A percentile compares a stretch with the other conserved stretches of the same genome.
These are phyloP conservation scores for Leucosporidium creatinivorum DNA, from an alignment of 768 basidiomycete species.

Conservation along the genomic window DNA sequence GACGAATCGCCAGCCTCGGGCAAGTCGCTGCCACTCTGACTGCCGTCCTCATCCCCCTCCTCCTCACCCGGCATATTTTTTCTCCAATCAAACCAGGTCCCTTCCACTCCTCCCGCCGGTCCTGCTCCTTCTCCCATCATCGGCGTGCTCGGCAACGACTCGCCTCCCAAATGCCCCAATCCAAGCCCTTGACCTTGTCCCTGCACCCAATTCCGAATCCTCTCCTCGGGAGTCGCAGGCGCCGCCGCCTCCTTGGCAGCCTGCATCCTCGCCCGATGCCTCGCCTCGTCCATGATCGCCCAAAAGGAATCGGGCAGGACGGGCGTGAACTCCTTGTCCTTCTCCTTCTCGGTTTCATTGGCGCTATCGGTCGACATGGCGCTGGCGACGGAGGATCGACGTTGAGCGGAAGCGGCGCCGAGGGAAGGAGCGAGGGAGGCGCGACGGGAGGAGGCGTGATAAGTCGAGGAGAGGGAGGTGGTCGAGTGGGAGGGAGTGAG, in stretches of 20 bases:
- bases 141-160: neutral
- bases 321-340: constrained; percentile 9
- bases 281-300: constrained; percentile 27
- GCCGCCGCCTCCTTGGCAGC: neutral
- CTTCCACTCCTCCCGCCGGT: neutral
- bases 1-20: neutral
- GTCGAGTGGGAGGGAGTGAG: neutral
- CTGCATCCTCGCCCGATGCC: neutral
- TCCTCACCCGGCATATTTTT: neutral
- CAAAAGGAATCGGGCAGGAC: constrained; percentile 33
- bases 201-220: neutral
- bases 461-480: neutral
- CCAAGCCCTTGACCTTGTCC: neutral
- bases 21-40: neutral
- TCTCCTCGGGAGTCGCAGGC: neutral
- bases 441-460: too few species aligned
- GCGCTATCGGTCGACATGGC: neutral
- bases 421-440: neutral
- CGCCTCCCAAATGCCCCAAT: neutral
- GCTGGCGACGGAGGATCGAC: neutral
- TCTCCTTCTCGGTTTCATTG: neutral
- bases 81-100: neutral
- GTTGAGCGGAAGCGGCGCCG: neutral
- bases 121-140: neutral
- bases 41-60: neutral